Evolutionary conservation across 164 flowering plant genomes (phyloP).

Genomic region (Dillenia turbinata): DNA sequence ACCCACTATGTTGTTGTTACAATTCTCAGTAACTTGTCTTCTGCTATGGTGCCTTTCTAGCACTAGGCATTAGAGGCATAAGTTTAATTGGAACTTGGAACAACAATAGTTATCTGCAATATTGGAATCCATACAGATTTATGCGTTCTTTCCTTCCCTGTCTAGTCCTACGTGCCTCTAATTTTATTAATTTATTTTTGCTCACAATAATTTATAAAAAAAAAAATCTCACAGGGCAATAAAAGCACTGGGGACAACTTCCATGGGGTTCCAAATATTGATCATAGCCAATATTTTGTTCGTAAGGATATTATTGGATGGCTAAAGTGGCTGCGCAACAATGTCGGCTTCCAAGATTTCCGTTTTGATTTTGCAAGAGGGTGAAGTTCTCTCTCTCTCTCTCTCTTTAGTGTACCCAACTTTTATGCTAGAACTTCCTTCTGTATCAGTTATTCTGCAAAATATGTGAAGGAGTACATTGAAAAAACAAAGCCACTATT

Average conservation of each 20-base stretch:
- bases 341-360: slow-evolving; percentile 88
- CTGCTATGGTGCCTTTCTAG: no score
- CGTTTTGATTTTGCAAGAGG: slow-evolving; percentile 98
- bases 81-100: no score
- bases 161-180: no score
- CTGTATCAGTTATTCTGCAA: slow-evolving; percentile 66
- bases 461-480: slow-evolving; percentile 81
- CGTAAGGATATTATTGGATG: slow-evolving; percentile 70
- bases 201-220: no score
- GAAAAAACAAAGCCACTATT: slow-evolving; percentile 76
- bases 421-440: background rate
- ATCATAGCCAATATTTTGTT: slow-evolving; percentile 76
- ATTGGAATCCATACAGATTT: no score
- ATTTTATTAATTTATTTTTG: background rate
- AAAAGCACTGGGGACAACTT: slow-evolving; percentile 89
- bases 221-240: slow-evolving; percentile 54
- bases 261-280: slow-evolving; percentile 86
- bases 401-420: background rate
- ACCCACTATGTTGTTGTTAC: no score
- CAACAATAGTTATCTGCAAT: no score
- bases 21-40: no score
- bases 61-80: no score
- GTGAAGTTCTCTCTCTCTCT: slow-evolving; percentile 21
- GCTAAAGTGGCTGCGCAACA: slow-evolving; percentile 69
- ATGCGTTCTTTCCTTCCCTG: no score